Evolutionary conservation across 2,329 filamentous ascomycete species (phyloP).

Genomic region (Microdochium paspali): DNA sequence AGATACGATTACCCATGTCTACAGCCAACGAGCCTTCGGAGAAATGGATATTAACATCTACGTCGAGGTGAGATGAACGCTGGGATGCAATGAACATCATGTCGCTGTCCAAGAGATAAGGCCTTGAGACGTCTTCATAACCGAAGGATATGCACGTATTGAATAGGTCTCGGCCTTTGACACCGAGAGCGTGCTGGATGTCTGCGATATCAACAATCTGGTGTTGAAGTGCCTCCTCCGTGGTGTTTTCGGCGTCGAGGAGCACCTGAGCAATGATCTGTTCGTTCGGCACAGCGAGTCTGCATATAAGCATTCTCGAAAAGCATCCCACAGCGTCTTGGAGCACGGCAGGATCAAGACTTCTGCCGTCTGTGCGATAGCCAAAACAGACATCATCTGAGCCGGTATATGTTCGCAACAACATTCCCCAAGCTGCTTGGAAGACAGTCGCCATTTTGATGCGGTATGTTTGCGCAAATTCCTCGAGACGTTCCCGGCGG

Average conservation of each 20-base stretch:
- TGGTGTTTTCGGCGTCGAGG: slow-evolving; percentile 11
- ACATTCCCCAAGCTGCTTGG: slow-evolving; percentile 49
- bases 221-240: slow-evolving; percentile 21
- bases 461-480: slow-evolving; percentile 29
- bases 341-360: slow-evolving; percentile 30
- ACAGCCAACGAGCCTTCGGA: slow-evolving; percentile 28
- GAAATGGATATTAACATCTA: slow-evolving; percentile 35
- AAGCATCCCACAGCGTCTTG: slow-evolving; percentile 36
- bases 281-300: slow-evolving; percentile 8
- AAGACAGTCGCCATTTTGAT: slow-evolving; percentile 40
- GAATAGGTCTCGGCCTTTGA: slow-evolving; percentile 32
- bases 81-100: slow-evolving; percentile 26
- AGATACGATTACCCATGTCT: slow-evolving; percentile 32
- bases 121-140: slow-evolving; percentile 19
- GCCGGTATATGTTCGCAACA: slow-evolving; percentile 45
- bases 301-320: slow-evolving; percentile 15
- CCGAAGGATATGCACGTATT: slow-evolving; percentile 42
- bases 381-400: slow-evolving; percentile 46
- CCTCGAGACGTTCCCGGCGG: slow-evolving; percentile 26
- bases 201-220: slow-evolving; percentile 35
- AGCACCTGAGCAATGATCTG: slow-evolving; percentile 15
- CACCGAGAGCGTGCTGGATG: slow-evolving; percentile 34
- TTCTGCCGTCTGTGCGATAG: slow-evolving; percentile 33
- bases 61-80: slow-evolving; percentile 35
- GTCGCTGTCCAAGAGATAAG: slow-evolving; percentile 17